These are phyloP conservation scores for Candida qinlingensis DNA, from an alignment of 805 yeast species.

Conservation along the genomic window DNA sequence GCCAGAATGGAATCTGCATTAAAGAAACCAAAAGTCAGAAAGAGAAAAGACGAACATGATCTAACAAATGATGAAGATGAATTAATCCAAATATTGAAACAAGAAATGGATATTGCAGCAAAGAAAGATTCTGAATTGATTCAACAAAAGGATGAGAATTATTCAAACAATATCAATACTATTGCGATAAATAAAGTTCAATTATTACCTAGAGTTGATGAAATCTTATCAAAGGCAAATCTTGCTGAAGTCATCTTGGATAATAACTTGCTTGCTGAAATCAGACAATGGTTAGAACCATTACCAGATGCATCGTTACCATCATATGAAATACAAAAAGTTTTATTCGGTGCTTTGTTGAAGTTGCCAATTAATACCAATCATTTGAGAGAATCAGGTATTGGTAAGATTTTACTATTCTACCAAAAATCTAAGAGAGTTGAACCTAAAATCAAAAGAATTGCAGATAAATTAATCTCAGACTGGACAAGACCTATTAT, in stretches of 20 bases:
- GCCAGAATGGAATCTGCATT: conserved; percentile 74
- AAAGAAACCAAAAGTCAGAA: conserved; percentile 57
- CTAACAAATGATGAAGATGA: conserved; percentile 95
- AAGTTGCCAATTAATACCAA: conserved; percentile 91
- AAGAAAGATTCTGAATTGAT: conserved; percentile 58
- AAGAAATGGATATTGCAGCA: conserved; percentile 86
- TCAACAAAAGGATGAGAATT: conserved; percentile 27
- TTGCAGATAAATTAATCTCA: conserved; percentile 86
- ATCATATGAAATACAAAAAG: conserved; percentile 93
- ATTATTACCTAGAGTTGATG: conserved; percentile 73
- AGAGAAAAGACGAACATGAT: conserved; percentile 82
- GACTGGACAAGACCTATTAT: conserved; percentile 98
- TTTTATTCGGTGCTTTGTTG: conserved; percentile 66
- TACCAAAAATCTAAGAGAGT: conserved; percentile 89
- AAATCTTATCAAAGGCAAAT: conserved; percentile 71
- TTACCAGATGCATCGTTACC: conserved; percentile 97
- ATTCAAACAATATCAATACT: conserved; percentile 21
- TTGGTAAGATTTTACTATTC: conserved; percentile 90
- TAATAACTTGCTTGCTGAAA: conserved; percentile 87
- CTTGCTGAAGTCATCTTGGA: conserved; percentile 90
- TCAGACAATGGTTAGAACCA: conserved; percentile 96
- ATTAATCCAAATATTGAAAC: conserved; percentile 71
- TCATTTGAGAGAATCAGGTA: conserved; percentile 89
- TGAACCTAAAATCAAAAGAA: conserved; percentile 77
- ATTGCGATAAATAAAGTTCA: conserved; percentile 62